A percentile compares a stretch with the other conserved stretches of the same genome.
phyloP scores from a whole-genome alignment of 2,329 filamentous ascomycete genomes.

The Penicillium sp. region DNA sequence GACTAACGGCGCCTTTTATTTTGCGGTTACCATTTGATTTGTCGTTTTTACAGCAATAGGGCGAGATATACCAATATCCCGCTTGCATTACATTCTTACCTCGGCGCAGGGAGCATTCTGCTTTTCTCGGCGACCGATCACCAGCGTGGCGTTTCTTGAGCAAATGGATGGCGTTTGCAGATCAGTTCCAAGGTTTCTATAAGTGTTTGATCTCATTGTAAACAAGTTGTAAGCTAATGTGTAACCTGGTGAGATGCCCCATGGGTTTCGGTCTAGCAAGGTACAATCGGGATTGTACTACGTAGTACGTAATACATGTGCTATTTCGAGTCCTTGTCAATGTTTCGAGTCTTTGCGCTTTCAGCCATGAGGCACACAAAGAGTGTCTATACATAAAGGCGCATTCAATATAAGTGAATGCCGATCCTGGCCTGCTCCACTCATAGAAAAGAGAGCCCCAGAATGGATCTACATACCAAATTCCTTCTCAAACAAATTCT shows the following conservation, averaged over 20 bases:
- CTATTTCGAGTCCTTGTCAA: not conserved
- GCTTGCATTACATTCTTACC: conserved; percentile 16
- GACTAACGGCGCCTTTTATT: conserved; percentile 1
- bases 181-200: not conserved
- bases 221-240: not conserved
- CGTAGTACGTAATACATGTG: not conserved
- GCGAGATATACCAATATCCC: conserved; percentile 5
- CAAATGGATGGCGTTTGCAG: conserved; percentile 21
- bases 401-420: not conserved
- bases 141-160: conserved; percentile 31
- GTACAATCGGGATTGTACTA: not conserved
- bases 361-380: not conserved
- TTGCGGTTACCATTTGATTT: not conserved
- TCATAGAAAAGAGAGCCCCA: not conserved
- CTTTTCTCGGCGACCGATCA: conserved; percentile 16
- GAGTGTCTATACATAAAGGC: not conserved
- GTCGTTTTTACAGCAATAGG: not conserved
- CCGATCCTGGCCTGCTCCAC: not conserved
- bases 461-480: not conserved
- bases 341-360: not conserved
- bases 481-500: not conserved
- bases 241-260: not conserved
- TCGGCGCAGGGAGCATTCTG: conserved; percentile 15
- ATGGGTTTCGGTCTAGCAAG: not conserved
- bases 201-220: not conserved